A percentile compares a stretch with the other conserved stretches of the same genome.
Conservation (phyloP, 1,284 basidiomycete genomes). For the Ceratobasidium sp. region DNA sequence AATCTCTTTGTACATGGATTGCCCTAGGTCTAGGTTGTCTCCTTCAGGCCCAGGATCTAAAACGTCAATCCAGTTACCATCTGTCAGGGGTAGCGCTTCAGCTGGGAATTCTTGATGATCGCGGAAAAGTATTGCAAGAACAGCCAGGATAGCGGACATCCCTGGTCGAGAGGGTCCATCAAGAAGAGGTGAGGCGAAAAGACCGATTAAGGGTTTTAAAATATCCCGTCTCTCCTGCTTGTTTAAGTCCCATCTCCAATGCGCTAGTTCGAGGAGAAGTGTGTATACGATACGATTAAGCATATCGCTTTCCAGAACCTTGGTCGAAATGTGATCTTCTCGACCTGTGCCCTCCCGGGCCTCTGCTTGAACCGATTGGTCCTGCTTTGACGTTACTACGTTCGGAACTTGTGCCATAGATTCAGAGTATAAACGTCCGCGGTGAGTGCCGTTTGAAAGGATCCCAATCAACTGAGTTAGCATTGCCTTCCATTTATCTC, state of each 20-base stretch:
- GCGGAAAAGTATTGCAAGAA: background rate
- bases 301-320: background rate
- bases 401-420: too few species aligned
- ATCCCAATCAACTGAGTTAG: background rate
- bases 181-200: background rate
- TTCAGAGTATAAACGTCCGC: too few species aligned
- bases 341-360: too few species aligned
- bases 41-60: too few species aligned
- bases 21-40: too few species aligned
- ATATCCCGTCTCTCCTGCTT: background rate
- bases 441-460: too few species aligned
- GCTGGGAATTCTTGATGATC: background rate
- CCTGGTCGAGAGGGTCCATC: background rate
- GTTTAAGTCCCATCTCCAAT: conserved; percentile 9
- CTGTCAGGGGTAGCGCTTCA: too few species aligned
- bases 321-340: too few species aligned
- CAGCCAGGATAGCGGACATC: background rate
- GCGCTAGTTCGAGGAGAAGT: background rate
- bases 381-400: too few species aligned
- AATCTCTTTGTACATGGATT: too few species aligned
- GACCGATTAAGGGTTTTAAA: background rate
- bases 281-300: background rate
- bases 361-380: too few species aligned
- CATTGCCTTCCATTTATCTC: background rate
- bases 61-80: too few species aligned